These are phyloP conservation scores for Isoetes engelmannii DNA, from an alignment of 83 land plant species.

Conservation along the genomic window DNA sequence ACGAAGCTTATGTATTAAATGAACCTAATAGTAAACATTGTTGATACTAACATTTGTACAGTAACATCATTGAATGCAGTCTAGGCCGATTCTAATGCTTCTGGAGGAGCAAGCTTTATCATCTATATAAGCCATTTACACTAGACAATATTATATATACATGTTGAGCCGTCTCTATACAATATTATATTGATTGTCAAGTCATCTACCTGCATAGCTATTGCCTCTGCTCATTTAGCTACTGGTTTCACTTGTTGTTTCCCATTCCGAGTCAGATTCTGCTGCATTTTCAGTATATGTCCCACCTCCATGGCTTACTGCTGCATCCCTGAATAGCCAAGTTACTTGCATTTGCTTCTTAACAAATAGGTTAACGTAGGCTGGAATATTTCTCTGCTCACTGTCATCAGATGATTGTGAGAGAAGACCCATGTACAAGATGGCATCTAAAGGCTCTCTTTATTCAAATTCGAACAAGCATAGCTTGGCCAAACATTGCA, in stretches of 20 bases:
- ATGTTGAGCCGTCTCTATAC: too few species aligned
- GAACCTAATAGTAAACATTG: too few species aligned
- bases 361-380: slow-evolving; percentile 62
- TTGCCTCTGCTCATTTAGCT: neutral
- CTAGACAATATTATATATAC: too few species aligned
- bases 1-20: too few species aligned
- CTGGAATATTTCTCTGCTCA: slow-evolving; percentile 34
- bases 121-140: too few species aligned
- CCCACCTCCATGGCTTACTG: slow-evolving; percentile 68
- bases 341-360: slow-evolving; percentile 68
- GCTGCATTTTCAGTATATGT: slow-evolving; percentile 22
- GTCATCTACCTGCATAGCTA: neutral
- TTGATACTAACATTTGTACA: too few species aligned
- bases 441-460: slow-evolving; percentile 85
- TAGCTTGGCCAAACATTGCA: slow-evolving; percentile 93
- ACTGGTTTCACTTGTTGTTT: slow-evolving; percentile 35
- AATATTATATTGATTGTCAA: too few species aligned
- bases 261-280: slow-evolving; percentile 41
- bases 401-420: slow-evolving; percentile 59
- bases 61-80: too few species aligned
- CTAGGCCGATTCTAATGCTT: too few species aligned
- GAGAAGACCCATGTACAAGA: slow-evolving; percentile 59
- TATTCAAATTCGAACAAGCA: slow-evolving; percentile 61
- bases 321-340: slow-evolving; percentile 84
- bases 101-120: too few species aligned